A percentile compares a stretch with the other conserved stretches of the same genome.
phyloP scores from a whole-genome alignment of 257 asterid species.

The Apocynum venetum region DNA sequence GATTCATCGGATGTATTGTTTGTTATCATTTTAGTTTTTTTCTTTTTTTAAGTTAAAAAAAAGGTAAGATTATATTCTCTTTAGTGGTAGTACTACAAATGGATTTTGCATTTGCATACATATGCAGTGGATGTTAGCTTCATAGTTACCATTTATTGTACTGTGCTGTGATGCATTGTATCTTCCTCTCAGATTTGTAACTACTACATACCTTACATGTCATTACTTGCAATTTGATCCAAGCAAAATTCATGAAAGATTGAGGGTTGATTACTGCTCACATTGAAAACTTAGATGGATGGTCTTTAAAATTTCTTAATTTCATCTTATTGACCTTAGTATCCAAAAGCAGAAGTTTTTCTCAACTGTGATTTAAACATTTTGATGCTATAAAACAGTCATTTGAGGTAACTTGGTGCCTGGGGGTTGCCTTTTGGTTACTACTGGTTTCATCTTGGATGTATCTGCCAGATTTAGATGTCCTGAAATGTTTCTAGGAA shows the following conservation, averaged over 20 bases:
- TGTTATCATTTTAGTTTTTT: not conserved
- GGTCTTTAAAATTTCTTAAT: not conserved
- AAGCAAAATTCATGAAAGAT: not conserved
- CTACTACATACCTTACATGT: not conserved
- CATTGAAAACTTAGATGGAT: not conserved
- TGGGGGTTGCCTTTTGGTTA: constrained; percentile 18
- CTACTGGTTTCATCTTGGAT: not conserved
- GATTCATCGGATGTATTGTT: not conserved
- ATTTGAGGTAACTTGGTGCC: constrained; percentile 16
- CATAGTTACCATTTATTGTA: not conserved
- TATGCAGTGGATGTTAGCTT: not conserved
- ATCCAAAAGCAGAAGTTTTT: not conserved
- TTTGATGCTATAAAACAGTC: constrained; percentile 1
- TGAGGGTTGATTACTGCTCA: not conserved
- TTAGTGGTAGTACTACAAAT: not conserved
- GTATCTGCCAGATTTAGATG: not conserved
- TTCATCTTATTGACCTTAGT: not conserved
- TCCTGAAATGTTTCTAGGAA: not conserved
- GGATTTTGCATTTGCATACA: not conserved
- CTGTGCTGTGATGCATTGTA: not conserved
- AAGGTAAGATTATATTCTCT: not conserved
- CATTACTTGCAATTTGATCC: not conserved
- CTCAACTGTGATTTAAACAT: not conserved
- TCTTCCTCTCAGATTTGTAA: not conserved
- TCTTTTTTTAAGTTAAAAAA: not conserved